These are phyloP conservation scores for Pichia sp. DNA, from an alignment of 1,139 yeast genomes.

Conservation along the genomic window DNA sequence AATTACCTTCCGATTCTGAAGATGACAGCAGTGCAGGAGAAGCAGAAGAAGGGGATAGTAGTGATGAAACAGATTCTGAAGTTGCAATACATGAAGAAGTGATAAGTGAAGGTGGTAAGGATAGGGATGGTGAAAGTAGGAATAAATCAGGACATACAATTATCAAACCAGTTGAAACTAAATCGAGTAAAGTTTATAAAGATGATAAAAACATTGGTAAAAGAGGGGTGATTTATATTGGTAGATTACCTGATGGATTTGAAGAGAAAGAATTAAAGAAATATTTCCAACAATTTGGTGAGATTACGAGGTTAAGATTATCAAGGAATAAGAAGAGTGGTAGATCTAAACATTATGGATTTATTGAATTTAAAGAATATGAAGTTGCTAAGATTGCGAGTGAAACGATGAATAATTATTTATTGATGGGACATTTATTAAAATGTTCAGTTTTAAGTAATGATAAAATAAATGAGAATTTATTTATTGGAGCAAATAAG, in stretches of 20 bases:
- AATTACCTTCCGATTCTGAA: conserved; percentile 13
- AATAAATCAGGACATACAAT: conserved; percentile 24
- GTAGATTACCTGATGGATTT: conserved; percentile 90
- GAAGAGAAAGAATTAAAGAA: conserved; percentile 73
- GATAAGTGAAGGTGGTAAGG: conserved; percentile 3
- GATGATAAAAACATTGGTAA: conserved; percentile 24
- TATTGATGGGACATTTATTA: conserved; percentile 78
- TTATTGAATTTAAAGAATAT: conserved; percentile 66
- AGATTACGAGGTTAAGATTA: conserved; percentile 64
- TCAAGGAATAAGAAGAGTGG: conserved; percentile 91
- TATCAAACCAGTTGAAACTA: conserved; percentile 28
- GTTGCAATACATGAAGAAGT: conserved; percentile 11
- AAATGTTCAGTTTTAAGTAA: conserved; percentile 51
- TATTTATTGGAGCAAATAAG: conserved; percentile 45
- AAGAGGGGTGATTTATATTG: conserved; percentile 74
- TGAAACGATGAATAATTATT: conserved; percentile 92
- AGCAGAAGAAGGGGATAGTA: conserved; percentile 16
- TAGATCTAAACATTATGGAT: conserved; percentile 86
- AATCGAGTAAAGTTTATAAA: conserved; percentile 20
- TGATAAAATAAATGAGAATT: conserved; percentile 40
- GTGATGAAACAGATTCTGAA: conserved; percentile 13
- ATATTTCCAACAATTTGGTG: conserved; percentile 88
- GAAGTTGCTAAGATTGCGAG: conserved; percentile 84
- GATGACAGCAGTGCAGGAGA: conserved; percentile 6
- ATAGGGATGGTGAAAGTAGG: conserved; percentile 6